Conservation (phyloP, 139 green algal genomes). For the Deuterostichococcus epilithicus region DNA sequence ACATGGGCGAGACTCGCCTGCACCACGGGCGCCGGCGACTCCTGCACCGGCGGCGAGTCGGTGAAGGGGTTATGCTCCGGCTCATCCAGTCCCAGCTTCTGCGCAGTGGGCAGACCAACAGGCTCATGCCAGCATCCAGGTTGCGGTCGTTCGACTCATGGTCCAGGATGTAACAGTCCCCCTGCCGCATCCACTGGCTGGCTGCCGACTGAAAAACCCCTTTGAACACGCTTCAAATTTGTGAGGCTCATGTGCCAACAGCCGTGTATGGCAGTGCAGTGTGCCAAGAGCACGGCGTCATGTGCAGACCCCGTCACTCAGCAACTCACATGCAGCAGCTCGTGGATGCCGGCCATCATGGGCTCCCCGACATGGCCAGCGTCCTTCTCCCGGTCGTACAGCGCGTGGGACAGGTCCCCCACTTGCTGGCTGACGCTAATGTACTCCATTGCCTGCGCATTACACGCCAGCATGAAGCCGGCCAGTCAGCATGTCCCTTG, state of each 20-base stretch:
- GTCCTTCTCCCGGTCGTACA: conserved; percentile 14
- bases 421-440: conserved; percentile 64
- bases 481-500: too few species aligned
- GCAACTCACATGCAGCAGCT: background rate
- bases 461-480: too few species aligned
- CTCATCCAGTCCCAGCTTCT: conserved; percentile 3
- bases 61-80: conserved; percentile 15
- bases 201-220: too few species aligned
- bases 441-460: conserved; percentile 64
- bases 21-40: background rate
- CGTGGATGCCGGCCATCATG: conserved; percentile 19
- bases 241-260: too few species aligned
- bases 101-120: background rate
- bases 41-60: background rate
- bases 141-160: too few species aligned
- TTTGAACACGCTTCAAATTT: too few species aligned
- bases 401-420: conserved; percentile 23
- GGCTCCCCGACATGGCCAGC: conserved; percentile 8
- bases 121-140: conserved; percentile 32
- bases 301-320: background rate
- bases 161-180: too few species aligned
- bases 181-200: too few species aligned
- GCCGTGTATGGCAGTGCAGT: too few species aligned
- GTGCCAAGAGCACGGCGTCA: conserved; percentile 18
- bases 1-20: background rate